Conservation (phyloP, 257 asterid genomes). For the Knoxia roxburghii region DNA sequence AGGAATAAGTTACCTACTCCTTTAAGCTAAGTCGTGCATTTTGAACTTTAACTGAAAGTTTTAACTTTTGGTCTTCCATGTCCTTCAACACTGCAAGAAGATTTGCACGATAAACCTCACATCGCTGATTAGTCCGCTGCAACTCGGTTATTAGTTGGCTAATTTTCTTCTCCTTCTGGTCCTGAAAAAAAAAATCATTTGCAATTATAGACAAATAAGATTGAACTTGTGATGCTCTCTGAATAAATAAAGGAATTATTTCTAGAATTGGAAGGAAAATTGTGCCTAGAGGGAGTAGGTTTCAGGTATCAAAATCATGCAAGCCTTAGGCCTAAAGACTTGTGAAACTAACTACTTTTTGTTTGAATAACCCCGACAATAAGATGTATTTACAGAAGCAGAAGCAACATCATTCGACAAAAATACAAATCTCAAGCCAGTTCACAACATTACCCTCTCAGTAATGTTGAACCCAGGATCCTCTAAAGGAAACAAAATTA, state of each 20-base stretch:
- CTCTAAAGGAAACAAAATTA: not conserved
- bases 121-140: slow-evolving; percentile 48
- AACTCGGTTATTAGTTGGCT: slow-evolving; percentile 48
- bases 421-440: not conserved
- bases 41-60: slow-evolving; percentile 86
- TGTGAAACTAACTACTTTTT: not conserved
- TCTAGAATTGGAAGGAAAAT: not conserved
- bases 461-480: not conserved
- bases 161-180: slow-evolving; percentile 73
- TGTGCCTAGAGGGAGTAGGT: not conserved
- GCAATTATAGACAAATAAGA: not conserved
- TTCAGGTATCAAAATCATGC: not conserved
- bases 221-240: not conserved
- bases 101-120: slow-evolving; percentile 73
- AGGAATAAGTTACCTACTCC: slow-evolving; percentile 36
- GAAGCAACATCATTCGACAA: not conserved
- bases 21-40: slow-evolving; percentile 78
- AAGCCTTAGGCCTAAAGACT: not conserved
- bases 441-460: no score
- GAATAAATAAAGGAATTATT: not conserved
- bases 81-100: slow-evolving; percentile 69
- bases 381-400: not conserved
- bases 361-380: not conserved
- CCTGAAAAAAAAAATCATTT: slow-evolving; percentile 38
- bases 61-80: slow-evolving; percentile 89